phyloP scores from a whole-genome alignment of 805 yeast species.

The Candida sanyiensis region DNA sequence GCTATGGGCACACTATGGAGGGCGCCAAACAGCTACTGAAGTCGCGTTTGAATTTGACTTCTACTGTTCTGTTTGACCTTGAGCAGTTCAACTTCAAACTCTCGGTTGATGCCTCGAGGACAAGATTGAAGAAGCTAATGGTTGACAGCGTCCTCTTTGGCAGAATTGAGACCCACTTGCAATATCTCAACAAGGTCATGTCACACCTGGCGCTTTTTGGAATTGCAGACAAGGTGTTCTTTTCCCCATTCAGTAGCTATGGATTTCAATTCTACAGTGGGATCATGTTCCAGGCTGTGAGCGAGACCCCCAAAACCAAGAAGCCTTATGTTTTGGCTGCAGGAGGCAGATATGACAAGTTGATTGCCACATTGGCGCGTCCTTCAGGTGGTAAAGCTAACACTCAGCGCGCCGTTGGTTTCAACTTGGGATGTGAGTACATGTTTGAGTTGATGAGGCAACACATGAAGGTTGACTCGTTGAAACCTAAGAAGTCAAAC shows the following conservation, averaged over 20 bases:
- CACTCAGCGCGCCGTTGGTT: constrained; percentile 71
- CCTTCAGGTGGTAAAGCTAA: constrained; percentile 34
- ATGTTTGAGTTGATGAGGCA: constrained; percentile 47
- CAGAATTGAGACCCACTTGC: constrained; percentile 57
- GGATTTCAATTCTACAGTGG: constrained; percentile 79
- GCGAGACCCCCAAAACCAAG: constrained; percentile 44
- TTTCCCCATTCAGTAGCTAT: constrained; percentile 82
- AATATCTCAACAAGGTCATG: constrained; percentile 56
- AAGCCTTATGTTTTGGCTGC: constrained; percentile 57
- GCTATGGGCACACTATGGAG: constrained; percentile 57
- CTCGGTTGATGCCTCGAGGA: constrained; percentile 59
- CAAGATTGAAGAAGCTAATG: constrained; percentile 62
- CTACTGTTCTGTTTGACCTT: constrained; percentile 77
- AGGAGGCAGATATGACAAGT: constrained; percentile 88
- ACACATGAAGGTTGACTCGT: constrained; percentile 34
- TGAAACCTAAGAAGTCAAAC: constrained; percentile 31
- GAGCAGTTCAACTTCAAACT: constrained; percentile 72
- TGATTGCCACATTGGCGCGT: constrained; percentile 63
- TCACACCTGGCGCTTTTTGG: constrained; percentile 52
- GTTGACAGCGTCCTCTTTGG: constrained; percentile 61
- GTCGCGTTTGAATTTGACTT: constrained; percentile 66
- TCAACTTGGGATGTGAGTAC: constrained; percentile 72
- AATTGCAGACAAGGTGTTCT: constrained; percentile 47
- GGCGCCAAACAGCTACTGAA: constrained; percentile 52
- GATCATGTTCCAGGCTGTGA: constrained; percentile 81